Conservation (phyloP, 176 grass and related monocot genomes). For the Oryza glumipatula region DNA sequence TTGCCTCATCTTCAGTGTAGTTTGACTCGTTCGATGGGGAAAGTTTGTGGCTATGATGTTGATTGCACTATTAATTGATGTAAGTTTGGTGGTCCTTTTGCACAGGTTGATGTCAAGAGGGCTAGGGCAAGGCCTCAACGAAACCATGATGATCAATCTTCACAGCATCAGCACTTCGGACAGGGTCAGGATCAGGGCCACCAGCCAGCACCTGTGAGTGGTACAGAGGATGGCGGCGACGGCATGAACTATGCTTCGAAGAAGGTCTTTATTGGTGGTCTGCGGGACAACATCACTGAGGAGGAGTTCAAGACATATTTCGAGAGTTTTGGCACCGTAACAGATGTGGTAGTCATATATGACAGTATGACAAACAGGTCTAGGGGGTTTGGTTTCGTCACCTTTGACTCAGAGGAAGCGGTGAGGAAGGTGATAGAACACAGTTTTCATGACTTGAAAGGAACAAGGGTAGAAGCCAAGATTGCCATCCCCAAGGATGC, state of each 20-base stretch:
- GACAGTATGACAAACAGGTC: constrained; percentile 64
- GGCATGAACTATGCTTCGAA: constrained; percentile 47
- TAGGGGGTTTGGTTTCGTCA: constrained; percentile 86
- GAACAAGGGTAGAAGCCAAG: constrained; percentile 72
- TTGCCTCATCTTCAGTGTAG: not conserved
- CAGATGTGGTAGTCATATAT: constrained; percentile 77
- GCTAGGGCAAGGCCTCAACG: constrained; percentile 56
- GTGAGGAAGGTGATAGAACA: constrained; percentile 60
- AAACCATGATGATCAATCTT: constrained; percentile 31
- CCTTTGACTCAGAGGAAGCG: constrained; percentile 68
- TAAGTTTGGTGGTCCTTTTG: not conserved
- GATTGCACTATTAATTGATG: not conserved
- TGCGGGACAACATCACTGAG: constrained; percentile 64
- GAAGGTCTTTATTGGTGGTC: constrained; percentile 86
- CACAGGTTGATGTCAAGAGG: constrained; percentile 75
- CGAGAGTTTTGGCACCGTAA: constrained; percentile 75
- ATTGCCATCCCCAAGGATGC: constrained; percentile 76
- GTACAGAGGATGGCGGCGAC: not conserved
- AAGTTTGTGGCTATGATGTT: not conserved
- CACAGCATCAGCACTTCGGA: constrained; percentile 39
- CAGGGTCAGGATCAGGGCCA: constrained; percentile 36
- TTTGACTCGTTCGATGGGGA: not conserved
- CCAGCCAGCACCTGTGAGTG: constrained; percentile 22
- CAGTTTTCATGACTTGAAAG: constrained; percentile 68
- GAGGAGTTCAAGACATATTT: constrained; percentile 69